Evolutionary conservation across 1,284 basidiomycete genomes (phyloP).

Genomic region (Pseudozyma hubeiensis): DNA sequence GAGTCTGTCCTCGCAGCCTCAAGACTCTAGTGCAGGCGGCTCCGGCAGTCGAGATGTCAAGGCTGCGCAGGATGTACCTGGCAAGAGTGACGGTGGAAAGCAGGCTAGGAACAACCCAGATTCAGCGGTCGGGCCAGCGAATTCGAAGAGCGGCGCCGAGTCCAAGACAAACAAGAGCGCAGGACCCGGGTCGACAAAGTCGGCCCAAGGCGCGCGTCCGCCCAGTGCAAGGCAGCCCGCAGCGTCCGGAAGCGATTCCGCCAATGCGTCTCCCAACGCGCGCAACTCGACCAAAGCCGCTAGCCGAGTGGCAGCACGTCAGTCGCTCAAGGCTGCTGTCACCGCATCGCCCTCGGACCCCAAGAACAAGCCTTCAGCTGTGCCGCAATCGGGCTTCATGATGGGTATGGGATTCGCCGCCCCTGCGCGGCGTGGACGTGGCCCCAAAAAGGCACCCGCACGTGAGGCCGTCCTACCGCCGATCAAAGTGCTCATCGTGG

Average conservation of each 20-base stretch:
- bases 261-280: slow-evolving; percentile 17
- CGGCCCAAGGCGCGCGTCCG: slow-evolving; percentile 2
- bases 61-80: neutral
- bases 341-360: slow-evolving; percentile 30
- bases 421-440: slow-evolving; percentile 30
- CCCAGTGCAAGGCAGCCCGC: slow-evolving; percentile 1
- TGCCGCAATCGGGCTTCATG: slow-evolving; percentile 65
- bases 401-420: slow-evolving; percentile 64
- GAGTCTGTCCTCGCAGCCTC: slow-evolving; percentile 7
- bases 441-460: slow-evolving; percentile 57
- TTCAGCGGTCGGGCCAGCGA: neutral
- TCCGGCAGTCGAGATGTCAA: neutral
- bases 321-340: slow-evolving; percentile 27
- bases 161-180: slow-evolving; percentile 1
- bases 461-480: slow-evolving; percentile 63
- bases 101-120: neutral
- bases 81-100: slow-evolving; percentile 1
- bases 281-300: slow-evolving; percentile 16
- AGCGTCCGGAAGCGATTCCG: slow-evolving; percentile 6
- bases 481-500: slow-evolving; percentile 68
- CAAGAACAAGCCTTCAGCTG: slow-evolving; percentile 53
- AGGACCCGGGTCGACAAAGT: slow-evolving; percentile 1
- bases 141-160: neutral
- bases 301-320: slow-evolving; percentile 12
- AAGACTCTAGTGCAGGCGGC: neutral